phyloP scores from a whole-genome alignment of 371 early-diverging fungal genomes.

The Lichtheimia ornata region DNA sequence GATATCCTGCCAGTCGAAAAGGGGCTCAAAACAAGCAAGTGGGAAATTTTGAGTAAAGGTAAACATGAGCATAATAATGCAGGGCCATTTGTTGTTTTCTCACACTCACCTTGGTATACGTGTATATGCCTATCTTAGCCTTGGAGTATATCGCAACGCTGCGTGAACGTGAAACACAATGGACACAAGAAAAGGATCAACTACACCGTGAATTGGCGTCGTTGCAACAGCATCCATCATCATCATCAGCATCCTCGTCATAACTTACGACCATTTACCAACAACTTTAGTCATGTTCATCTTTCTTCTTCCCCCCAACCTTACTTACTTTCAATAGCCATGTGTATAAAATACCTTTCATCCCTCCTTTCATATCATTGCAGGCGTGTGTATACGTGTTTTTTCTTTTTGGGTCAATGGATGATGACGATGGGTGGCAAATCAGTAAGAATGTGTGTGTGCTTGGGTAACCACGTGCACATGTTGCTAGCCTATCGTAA shows the following conservation, averaged over 20 bases:
- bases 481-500: no score
- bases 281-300: no score
- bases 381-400: no score
- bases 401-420: no score
- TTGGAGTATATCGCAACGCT: conserved; percentile 30
- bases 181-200: conserved; percentile 34
- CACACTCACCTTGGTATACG: background rate
- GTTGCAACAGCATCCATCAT: conserved; percentile 20
- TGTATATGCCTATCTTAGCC: conserved; percentile 13
- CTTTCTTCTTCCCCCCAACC: no score
- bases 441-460: no score
- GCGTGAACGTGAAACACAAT: conserved; percentile 26
- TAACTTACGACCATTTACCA: no score
- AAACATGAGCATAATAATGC: conserved; percentile 3
- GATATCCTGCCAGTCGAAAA: conserved; percentile 70
- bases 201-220: conserved; percentile 28
- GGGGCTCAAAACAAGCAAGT: conserved; percentile 72
- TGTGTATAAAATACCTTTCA: no score
- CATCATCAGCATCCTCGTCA: background rate
- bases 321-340: no score
- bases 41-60: conserved; percentile 80
- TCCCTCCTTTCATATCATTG: no score
- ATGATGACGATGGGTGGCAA: no score
- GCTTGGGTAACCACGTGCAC: no score
- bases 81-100: background rate